Evolutionary conservation across 768 basidiomycete genomes (phyloP).

Genomic region (Tulasnella sp.): DNA sequence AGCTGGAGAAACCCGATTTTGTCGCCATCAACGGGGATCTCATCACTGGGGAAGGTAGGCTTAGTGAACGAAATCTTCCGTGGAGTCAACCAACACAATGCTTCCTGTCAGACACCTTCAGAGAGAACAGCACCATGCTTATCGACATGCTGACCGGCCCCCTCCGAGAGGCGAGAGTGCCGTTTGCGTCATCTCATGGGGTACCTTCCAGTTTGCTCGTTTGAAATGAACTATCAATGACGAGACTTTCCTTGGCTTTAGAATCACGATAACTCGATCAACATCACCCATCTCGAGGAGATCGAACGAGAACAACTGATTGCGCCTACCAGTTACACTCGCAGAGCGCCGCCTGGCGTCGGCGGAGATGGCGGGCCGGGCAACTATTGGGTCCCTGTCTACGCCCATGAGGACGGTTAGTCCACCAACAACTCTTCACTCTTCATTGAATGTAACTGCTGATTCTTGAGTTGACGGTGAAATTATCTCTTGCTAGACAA

Average conservation of each 20-base stretch:
- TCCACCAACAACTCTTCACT: neutral
- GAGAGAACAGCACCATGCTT: constrained; percentile 52
- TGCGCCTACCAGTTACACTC: constrained; percentile 51
- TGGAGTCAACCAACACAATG: neutral
- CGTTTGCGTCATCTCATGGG: constrained; percentile 60
- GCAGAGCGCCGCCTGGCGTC: constrained; percentile 45
- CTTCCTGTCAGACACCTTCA: constrained; percentile 27
- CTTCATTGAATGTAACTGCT: too few species aligned
- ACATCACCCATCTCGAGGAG: constrained; percentile 60
- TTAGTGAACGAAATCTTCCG: neutral
- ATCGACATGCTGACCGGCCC: constrained; percentile 56
- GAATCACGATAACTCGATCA: constrained; percentile 65
- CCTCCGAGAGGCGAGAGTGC: constrained; percentile 43
- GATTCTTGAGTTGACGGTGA: neutral
- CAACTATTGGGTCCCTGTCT: constrained; percentile 69
- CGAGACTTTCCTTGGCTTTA: constrained; percentile 21
- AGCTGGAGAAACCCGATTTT: constrained; percentile 53
- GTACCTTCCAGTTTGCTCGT: constrained; percentile 27
- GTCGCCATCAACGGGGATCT: constrained; percentile 65
- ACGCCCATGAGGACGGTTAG: constrained; percentile 18
- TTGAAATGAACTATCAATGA: neutral
- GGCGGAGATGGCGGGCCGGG: constrained; percentile 54
- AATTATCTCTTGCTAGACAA: constrained; percentile 33
- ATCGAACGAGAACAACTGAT: constrained; percentile 49
- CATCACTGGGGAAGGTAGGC: constrained; percentile 57